A percentile compares a stretch with the other conserved stretches of the same genome.
phyloP scores from a whole-genome alignment of 2,329 filamentous ascomycete genomes.

The Cryoendolithus antarcticus region DNA sequence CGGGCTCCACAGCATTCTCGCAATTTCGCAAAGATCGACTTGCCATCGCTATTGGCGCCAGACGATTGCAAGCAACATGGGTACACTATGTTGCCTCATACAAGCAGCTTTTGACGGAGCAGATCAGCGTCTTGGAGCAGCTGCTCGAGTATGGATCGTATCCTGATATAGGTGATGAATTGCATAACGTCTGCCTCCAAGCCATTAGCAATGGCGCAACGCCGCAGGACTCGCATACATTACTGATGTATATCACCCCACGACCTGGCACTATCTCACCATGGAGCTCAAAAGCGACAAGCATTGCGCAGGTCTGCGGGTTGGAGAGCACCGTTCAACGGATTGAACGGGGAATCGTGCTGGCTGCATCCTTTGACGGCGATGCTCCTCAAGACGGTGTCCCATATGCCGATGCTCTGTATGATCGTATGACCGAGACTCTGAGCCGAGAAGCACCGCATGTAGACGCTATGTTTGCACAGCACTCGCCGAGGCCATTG shows the following conservation, averaged over 20 bases:
- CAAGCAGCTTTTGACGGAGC: constrained; percentile 27
- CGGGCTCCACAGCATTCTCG: constrained; percentile 43
- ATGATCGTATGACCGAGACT: constrained; percentile 93
- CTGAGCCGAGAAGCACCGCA: constrained; percentile 57
- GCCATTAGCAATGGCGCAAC: constrained; percentile 36
- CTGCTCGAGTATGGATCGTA: constrained; percentile 48
- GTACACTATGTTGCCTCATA: constrained; percentile 39
- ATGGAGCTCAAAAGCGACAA: constrained; percentile 95
- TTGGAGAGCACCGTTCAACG: constrained; percentile 59
- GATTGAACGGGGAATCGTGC: constrained; percentile 74
- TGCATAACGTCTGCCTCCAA: constrained; percentile 34
- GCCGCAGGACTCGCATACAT: constrained; percentile 37
- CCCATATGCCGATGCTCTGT: constrained; percentile 56
- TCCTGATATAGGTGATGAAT: constrained; percentile 33
- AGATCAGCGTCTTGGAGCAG: constrained; percentile 43
- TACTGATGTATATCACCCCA: constrained; percentile 62
- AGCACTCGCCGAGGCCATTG: constrained; percentile 51
- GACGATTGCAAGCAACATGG: constrained; percentile 37
- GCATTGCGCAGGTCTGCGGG: constrained; percentile 84
- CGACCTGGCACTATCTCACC: constrained; percentile 76
- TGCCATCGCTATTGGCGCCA: constrained; percentile 34
- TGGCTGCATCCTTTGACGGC: constrained; percentile 48
- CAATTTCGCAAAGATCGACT: constrained; percentile 37
- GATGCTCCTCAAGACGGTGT: constrained; percentile 36
- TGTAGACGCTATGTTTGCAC: constrained; percentile 65